phyloP scores from a whole-genome alignment of 352 stramenopile species.

The Phytopythium cucurbitacearum region DNA sequence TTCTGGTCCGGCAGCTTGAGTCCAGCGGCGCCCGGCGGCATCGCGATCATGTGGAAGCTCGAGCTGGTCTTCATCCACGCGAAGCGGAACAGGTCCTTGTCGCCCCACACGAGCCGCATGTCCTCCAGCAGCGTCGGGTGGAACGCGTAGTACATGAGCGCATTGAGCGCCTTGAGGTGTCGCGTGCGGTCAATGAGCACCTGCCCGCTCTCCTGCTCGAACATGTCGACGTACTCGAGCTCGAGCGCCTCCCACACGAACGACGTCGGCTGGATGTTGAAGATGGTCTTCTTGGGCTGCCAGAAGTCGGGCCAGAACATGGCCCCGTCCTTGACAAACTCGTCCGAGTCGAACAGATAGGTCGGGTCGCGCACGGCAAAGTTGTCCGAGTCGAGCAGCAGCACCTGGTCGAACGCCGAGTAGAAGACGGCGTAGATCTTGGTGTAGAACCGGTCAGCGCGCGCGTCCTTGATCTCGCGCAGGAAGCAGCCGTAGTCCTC shows the following conservation, averaged over 20 bases:
- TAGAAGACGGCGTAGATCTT: slow-evolving; percentile 77
- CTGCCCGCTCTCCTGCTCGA: slow-evolving; percentile 79
- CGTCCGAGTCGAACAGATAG: slow-evolving; percentile 48
- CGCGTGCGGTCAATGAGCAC: slow-evolving; percentile 52
- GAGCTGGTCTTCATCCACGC: slow-evolving; percentile 68
- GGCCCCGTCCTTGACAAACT: slow-evolving; percentile 59
- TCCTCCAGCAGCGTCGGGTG: slow-evolving; percentile 35
- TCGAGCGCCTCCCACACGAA: slow-evolving; percentile 72
- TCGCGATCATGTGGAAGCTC: slow-evolving; percentile 55
- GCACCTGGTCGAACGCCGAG: slow-evolving; percentile 67
- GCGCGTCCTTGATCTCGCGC: slow-evolving; percentile 56
- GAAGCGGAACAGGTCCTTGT: slow-evolving; percentile 80
- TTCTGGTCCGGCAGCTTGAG: slow-evolving; percentile 33
- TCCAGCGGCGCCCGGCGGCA: slow-evolving; percentile 40
- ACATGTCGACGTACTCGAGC: slow-evolving; percentile 54
- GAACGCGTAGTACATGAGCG: slow-evolving; percentile 63
- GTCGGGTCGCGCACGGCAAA: slow-evolving; percentile 61
- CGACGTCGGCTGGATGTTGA: slow-evolving; percentile 61
- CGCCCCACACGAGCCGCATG: slow-evolving; percentile 57
- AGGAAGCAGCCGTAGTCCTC: slow-evolving; percentile 38
- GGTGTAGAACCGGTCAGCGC: slow-evolving; percentile 53
- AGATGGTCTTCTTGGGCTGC: slow-evolving; percentile 60
- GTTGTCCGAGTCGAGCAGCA: slow-evolving; percentile 78
- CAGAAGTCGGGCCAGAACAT: slow-evolving; percentile 85
- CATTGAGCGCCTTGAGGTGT: slow-evolving; percentile 44